Base-by-base conservation (phyloP, 2,329 filamentous ascomycete genomes). In the Trichoderma arundinaceum region DNA sequence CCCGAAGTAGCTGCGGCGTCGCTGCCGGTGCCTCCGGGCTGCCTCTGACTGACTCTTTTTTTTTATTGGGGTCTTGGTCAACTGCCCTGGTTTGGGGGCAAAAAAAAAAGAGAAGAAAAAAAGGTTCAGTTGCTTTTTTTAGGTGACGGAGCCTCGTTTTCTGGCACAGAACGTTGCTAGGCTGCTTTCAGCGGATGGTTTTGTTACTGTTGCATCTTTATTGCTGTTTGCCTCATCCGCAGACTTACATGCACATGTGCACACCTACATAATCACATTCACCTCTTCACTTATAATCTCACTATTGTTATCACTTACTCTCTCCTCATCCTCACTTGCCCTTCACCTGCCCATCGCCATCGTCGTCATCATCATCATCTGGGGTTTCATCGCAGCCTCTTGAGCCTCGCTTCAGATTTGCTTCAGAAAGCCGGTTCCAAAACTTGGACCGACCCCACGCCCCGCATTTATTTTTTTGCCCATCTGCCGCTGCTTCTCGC, bases 401-500 rank as follows among this genome's bases (percentile, higher is more conserved):
- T 35, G 38, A 61, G 58, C n/a, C 12, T 51, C 35, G 51, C 58
- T 46, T 61, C 58, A 62, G 59, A 33, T 35, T 54, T 39, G 59
- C 49, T 63, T 28, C 59, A 53, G 17, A 38, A 51, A 33, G 35
- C 59, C 48, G 48, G 59, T 33, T 33, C 12, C n/a, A 17, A 46
- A 33, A 63, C 48, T 22, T 49, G 44, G 9, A 33, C 44, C 15
- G 44, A 63, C 59, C 64, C 64, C 58, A 64, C 43, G 59, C 64
- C 64, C 64, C 64, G 64, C 64, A 66, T 22, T 63, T 53, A 22
- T 46, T 63, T 53, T 53, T 63, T 44, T 32, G 39, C 59, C 41
- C 33, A 54, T 46, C 49, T 63, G 46, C n/a, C 41, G 54, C 17
- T 19, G 32, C n/a, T 48, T 35, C 28, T 46, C 13, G 17, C 49